phyloP scores from a whole-genome alignment of 164 flowering plant species.

The Santalum album region DNA sequence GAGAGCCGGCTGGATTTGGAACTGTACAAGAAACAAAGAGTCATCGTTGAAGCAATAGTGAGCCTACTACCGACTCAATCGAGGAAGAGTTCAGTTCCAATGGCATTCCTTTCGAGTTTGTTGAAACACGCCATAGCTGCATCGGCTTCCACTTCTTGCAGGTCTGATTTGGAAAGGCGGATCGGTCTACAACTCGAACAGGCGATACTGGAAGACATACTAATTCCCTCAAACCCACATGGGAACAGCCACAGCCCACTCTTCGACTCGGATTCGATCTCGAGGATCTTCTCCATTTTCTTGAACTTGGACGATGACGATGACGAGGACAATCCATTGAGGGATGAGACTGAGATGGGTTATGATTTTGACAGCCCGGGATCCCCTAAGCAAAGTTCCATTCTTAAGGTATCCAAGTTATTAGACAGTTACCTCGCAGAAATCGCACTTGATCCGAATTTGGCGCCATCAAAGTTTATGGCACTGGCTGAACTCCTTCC shows the following conservation, averaged over 20 bases:
- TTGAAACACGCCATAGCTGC: conserved; percentile 58
- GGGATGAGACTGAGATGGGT: conserved; percentile 63
- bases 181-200: conserved; percentile 91
- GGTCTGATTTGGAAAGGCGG: conserved; percentile 77
- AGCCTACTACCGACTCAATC: conserved; percentile 74
- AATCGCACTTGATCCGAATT: conserved; percentile 71
- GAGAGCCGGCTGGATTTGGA: conserved; percentile 51
- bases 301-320: conserved; percentile 85
- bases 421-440: conserved; percentile 86
- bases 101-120: conserved; percentile 84
- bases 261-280: conserved; percentile 67
- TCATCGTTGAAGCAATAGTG: conserved; percentile 64
- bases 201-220: conserved; percentile 92
- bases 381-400: conserved; percentile 86
- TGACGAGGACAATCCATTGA: conserved; percentile 47
- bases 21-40: conserved; percentile 66
- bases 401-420: conserved; percentile 77
- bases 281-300: conserved; percentile 81
- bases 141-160: conserved; percentile 62
- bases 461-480: conserved; percentile 61
- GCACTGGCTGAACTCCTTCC: conserved; percentile 87
- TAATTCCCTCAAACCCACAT: conserved; percentile 58
- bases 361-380: conserved; percentile 78
- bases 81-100: conserved; percentile 80
- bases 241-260: conserved; percentile 47